Evolutionary conservation across 2,329 filamentous ascomycete genomes (phyloP).

Genomic region (Calonectria pseudoreteaudii): DNA sequence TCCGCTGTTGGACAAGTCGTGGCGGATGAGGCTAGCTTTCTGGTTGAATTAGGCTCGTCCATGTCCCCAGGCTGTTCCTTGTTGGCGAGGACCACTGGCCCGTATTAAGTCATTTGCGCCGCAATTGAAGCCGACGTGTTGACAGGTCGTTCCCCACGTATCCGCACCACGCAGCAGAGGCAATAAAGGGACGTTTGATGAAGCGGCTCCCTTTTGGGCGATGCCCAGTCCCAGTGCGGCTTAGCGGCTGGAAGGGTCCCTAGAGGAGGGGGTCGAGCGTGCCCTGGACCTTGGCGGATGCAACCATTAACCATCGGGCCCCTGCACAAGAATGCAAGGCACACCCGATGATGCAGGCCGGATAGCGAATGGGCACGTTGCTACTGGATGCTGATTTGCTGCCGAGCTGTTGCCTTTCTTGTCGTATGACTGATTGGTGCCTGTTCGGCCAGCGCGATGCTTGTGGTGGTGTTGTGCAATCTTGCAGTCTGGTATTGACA

Average conservation of each 20-base stretch:
- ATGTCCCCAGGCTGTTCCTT: neutral
- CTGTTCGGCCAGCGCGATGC: neutral
- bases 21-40: constrained; percentile 1
- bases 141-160: constrained; percentile 36
- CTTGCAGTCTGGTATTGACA: neutral
- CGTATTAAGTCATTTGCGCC: constrained; percentile 29
- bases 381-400: constrained; percentile 8
- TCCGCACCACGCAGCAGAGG: constrained; percentile 30
- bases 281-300: neutral
- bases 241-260: constrained; percentile 25
- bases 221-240: constrained; percentile 21
- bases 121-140: constrained; percentile 27
- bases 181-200: constrained; percentile 41
- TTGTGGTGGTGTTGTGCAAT: neutral
- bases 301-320: neutral
- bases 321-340: constrained; percentile 32
- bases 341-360: constrained; percentile 22
- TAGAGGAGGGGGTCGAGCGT: neutral
- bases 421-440: constrained; percentile 25
- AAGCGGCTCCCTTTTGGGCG: constrained; percentile 40
- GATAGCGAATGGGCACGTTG: constrained; percentile 2
- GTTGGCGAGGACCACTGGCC: neutral
- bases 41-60: constrained; percentile 10
- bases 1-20: neutral
- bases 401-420: constrained; percentile 12